Conservation (phyloP, 1,139 yeast genomes). For the Debaryomyces coudertii region DNA sequence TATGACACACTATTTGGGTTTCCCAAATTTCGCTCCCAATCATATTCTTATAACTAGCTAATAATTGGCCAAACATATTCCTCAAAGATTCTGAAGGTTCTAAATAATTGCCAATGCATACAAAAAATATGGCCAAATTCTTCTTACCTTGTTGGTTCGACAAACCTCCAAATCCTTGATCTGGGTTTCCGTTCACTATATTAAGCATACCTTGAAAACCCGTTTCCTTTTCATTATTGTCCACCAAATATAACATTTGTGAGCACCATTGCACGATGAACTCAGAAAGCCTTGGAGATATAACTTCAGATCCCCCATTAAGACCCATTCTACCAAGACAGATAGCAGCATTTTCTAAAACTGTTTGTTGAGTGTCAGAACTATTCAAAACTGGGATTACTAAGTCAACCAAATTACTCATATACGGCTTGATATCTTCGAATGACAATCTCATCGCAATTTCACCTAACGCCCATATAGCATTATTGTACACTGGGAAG, state of each 20-base stretch:
- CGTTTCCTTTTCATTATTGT: slow-evolving; percentile 80
- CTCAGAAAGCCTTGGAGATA: slow-evolving; percentile 58
- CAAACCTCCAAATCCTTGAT: slow-evolving; percentile 56
- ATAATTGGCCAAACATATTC: slow-evolving; percentile 46
- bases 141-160: slow-evolving; percentile 49
- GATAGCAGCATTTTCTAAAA: slow-evolving; percentile 88
- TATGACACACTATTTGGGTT: slow-evolving; percentile 31
- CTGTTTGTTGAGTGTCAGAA: slow-evolving; percentile 60
- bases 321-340: slow-evolving; percentile 89
- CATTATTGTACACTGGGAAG: slow-evolving; percentile 77
- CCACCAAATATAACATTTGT: slow-evolving; percentile 64
- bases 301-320: slow-evolving; percentile 57
- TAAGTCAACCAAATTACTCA: slow-evolving; percentile 60
- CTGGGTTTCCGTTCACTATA: slow-evolving; percentile 66
- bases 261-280: slow-evolving; percentile 69
- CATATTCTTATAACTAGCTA: slow-evolving; percentile 50
- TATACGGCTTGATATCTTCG: slow-evolving; percentile 59
- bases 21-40: slow-evolving; percentile 48
- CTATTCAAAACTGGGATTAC: slow-evolving; percentile 67
- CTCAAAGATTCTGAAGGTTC: slow-evolving; percentile 53
- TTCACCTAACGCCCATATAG: slow-evolving; percentile 94
- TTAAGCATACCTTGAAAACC: slow-evolving; percentile 78
- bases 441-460: slow-evolving; percentile 62
- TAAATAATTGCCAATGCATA: slow-evolving; percentile 64
- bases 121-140: slow-evolving; percentile 58